Base-by-base conservation (phyloP, 495 filamentous ascomycete species). In the Penicillium lividum region DNA sequence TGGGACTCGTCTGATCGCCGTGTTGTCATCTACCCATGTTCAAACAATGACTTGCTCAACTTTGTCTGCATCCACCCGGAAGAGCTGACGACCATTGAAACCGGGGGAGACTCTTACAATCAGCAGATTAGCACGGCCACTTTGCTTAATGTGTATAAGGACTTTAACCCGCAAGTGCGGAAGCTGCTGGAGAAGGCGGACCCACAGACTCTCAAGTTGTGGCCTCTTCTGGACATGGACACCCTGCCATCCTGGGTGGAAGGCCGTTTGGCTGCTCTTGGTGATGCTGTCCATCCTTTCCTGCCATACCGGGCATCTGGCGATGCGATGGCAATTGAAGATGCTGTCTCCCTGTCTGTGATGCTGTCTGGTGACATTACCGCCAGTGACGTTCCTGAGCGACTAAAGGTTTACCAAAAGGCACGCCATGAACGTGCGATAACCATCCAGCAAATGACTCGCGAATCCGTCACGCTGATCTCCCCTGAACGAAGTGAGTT, bases 241-340 rank as follows among this genome's bases (percentile, higher is more conserved):
- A 67, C 72, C 15, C 59, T 88, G 16, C 74, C 78, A 0, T 77
- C 73, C 1, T 89, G 81, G 80, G 68, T 76, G 1, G 70, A 79
- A 5, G 78, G 65, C 4, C 74, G 70, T 25, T 53, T 87, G 30
- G 82, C 74, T 5, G 67, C 85, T 0, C 49, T 89, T 4, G 86
- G 86, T 3, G 86, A 88, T 75, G 81, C 86, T 0, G 84, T 81
- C 27, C 85, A 89, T 70, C 85, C 84, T 5, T 86, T 87, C 62
- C 62, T 78, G 33, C 83, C 83, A 7, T 73, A 81, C 52, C 77
- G 80, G 53, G 83, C 78, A 4, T 84, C 85, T 53, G 83, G 83
- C 7, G 81, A 73, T 28, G 81, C 75, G 0, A 77, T 82, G 65
- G 82, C 84, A 0, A 83, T 86, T 52, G 85, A 89, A 62, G 86